Evolutionary conservation across 345 rosid species (phyloP).

Genomic region (Camelina hispida): DNA sequence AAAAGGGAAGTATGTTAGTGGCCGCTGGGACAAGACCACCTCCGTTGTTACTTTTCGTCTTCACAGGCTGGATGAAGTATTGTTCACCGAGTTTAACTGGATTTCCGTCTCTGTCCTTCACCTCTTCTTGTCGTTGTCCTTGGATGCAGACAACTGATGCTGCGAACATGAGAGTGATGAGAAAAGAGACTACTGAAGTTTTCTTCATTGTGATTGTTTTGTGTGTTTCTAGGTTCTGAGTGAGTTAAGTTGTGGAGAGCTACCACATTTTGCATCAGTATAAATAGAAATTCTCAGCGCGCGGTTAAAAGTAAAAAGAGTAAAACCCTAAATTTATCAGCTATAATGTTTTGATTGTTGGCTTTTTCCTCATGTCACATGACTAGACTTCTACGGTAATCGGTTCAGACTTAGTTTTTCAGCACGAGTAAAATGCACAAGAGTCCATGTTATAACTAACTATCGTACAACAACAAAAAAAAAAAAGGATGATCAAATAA

Average conservation of each 20-base stretch:
- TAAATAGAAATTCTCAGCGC: neutral
- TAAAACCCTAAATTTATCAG: neutral
- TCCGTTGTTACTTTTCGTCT: neutral
- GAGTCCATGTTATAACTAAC: no score
- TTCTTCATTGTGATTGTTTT: constrained; percentile 13
- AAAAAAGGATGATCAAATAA: no score
- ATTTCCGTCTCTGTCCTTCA: neutral
- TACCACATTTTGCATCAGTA: neutral
- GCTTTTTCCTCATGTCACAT: no score
- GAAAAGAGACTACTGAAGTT: neutral
- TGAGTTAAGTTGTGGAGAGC: neutral
- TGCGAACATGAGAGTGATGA: constrained; percentile 8
- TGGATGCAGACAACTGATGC: neutral
- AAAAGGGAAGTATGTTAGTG: neutral
- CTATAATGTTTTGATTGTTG: neutral
- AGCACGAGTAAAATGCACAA: no score
- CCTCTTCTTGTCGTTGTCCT: neutral
- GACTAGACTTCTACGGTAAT: neutral
- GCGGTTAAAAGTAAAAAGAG: neutral
- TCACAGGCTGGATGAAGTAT: constrained; percentile 14
- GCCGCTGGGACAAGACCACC: constrained; percentile 21
- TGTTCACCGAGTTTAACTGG: neutral
- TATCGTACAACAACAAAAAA: no score
- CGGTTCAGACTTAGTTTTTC: neutral
- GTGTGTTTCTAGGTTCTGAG: neutral